These are phyloP conservation scores for Globisporangium nagaii DNA, from an alignment of 352 stramenopile genomes.

Conservation along the genomic window DNA sequence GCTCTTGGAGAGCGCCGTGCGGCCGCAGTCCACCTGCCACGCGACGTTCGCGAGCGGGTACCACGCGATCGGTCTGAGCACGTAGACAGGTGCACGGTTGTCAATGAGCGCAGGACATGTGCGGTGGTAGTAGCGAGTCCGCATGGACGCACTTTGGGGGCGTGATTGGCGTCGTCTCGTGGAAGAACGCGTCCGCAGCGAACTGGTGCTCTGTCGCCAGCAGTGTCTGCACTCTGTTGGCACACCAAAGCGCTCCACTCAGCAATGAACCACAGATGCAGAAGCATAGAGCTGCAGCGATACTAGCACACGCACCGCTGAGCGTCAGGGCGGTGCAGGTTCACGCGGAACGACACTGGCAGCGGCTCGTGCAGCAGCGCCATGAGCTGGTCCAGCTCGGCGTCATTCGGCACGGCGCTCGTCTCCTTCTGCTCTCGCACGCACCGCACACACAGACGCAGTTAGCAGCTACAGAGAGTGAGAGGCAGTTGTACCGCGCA, in stretches of 20 bases:
- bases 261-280: neutral
- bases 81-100: no score
- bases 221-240: constrained; percentile 35
- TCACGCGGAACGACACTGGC: constrained; percentile 79
- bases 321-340: constrained; percentile 60
- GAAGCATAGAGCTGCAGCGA: neutral
- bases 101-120: no score
- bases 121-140: no score
- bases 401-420: constrained; percentile 38
- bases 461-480: neutral
- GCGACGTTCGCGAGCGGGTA: constrained; percentile 74
- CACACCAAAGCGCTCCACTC: neutral
- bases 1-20: constrained; percentile 76
- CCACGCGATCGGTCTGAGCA: constrained; percentile 54
- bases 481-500: neutral
- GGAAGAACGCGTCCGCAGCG: constrained; percentile 35
- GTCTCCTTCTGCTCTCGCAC: constrained; percentile 59
- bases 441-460: neutral
- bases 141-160: constrained; percentile 50
- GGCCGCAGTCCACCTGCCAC: constrained; percentile 81
- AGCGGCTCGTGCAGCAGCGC: constrained; percentile 69
- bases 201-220: constrained; percentile 60
- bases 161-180: constrained; percentile 52
- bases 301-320: constrained; percentile 19
- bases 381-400: constrained; percentile 62